These are phyloP conservation scores for Fagus sylvatica DNA, from an alignment of 306 rosid species.

Conservation along the genomic window DNA sequence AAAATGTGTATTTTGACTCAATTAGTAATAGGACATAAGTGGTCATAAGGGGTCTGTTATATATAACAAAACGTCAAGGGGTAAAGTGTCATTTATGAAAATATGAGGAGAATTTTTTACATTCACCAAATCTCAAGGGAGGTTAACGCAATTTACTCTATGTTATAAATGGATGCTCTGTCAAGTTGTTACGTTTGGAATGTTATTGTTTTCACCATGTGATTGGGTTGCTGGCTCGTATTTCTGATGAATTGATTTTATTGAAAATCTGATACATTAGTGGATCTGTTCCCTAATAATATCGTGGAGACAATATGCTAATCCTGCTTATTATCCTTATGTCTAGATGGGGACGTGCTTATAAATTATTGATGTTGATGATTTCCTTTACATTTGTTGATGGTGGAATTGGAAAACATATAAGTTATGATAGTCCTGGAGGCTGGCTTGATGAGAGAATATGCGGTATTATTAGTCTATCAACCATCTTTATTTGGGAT, in stretches of 20 bases:
- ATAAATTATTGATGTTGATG: not conserved
- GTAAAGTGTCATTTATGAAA: too few relatives aligned
- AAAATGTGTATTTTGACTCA: too few relatives aligned
- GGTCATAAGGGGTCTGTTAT: too few relatives aligned
- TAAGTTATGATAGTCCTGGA: not conserved
- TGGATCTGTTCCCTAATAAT: not conserved
- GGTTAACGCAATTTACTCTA: not conserved
- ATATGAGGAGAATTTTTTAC: too few relatives aligned
- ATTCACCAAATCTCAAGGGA: too few relatives aligned
- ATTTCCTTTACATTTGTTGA: not conserved
- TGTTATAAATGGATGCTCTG: not conserved
- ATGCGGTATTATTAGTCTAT: not conserved
- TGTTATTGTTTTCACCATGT: not conserved
- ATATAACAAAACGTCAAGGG: too few relatives aligned
- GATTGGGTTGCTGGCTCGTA: not conserved
- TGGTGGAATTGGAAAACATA: not conserved
- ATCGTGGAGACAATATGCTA: not conserved
- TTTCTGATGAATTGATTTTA: slow-evolving; percentile 1
- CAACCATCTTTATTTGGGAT: not conserved
- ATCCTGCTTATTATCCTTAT: not conserved
- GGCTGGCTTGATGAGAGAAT: not conserved
- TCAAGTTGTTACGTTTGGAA: not conserved
- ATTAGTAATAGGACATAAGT: too few relatives aligned
- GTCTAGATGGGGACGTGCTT: not conserved
- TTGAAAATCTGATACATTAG: not conserved